Conservation (phyloP, 2,329 filamentous ascomycete species). For the Tetracladium maxilliforme region DNA sequence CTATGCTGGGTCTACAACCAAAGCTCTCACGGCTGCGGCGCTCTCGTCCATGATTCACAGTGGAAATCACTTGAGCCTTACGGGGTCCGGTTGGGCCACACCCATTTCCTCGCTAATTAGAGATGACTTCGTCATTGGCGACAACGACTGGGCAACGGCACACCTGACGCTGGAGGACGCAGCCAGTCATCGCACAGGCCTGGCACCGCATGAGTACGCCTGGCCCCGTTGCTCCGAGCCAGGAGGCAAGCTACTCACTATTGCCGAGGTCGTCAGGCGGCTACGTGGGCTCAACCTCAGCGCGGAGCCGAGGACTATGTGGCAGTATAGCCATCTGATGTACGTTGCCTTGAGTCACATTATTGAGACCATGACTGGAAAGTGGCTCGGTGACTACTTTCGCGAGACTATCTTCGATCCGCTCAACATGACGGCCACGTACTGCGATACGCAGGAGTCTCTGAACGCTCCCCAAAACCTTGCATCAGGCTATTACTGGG, state of each 20-base stretch:
- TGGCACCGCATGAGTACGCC: constrained; percentile 22
- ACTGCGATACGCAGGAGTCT: constrained; percentile 10
- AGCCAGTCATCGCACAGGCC: constrained; percentile 34
- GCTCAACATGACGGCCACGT: constrained; percentile 28
- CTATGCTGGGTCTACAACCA: constrained; percentile 39
- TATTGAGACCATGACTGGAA: constrained; percentile 24
- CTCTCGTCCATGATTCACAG: constrained; percentile 33
- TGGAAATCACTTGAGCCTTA: constrained; percentile 20
- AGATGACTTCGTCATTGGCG: constrained; percentile 34
- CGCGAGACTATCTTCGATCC: constrained; percentile 25
- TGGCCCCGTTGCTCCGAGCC: no score
- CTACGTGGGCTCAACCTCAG: constrained; percentile 28
- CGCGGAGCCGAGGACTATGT: constrained; percentile 25
- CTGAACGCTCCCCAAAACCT: constrained; percentile 12
- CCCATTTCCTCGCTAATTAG: constrained; percentile 28
- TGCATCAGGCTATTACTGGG: constrained; percentile 26
- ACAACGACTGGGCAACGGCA: constrained; percentile 27
- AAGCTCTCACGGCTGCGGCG: constrained; percentile 34
- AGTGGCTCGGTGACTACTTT: constrained; percentile 23
- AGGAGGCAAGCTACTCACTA: no score
- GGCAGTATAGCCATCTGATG: constrained; percentile 35
- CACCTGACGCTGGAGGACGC: constrained; percentile 38
- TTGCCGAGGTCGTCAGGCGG: constrained; percentile 22
- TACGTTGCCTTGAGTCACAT: constrained; percentile 27
- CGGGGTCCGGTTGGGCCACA: constrained; percentile 27